phyloP scores from a whole-genome alignment of 1,139 yeast species.

The Pichia sp. region DNA sequence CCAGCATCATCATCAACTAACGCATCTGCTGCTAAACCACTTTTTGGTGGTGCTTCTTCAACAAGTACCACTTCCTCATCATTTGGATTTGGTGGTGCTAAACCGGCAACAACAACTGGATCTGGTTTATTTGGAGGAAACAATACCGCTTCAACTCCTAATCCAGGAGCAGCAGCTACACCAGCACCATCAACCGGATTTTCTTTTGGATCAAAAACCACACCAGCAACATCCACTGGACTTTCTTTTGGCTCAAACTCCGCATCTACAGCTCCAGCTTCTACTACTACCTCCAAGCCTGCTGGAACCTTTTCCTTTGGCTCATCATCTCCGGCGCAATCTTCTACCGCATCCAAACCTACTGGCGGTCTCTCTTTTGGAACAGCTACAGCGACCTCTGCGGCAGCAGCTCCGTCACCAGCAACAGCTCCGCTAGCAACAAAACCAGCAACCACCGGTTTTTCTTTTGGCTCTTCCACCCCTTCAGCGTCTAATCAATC shows the following conservation, averaged over 20 bases:
- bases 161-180: background rate
- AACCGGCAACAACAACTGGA: background rate
- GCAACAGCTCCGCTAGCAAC: background rate
- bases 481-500: constrained; percentile 3
- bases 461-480: constrained; percentile 17
- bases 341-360: background rate
- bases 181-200: constrained; percentile 12
- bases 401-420: constrained; percentile 11
- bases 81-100: background rate
- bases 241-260: constrained; percentile 19
- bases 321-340: constrained; percentile 1
- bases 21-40: background rate
- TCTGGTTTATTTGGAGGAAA: background rate
- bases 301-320: constrained; percentile 9
- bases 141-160: background rate
- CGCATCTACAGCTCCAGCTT: background rate
- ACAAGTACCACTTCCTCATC: background rate
- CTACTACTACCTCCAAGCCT: background rate
- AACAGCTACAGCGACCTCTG: constrained; percentile 8
- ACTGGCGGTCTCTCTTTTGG: background rate
- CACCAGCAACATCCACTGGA: constrained; percentile 6
- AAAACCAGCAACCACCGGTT: constrained; percentile 17
- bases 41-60: constrained; percentile 1
- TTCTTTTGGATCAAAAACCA: constrained; percentile 11
- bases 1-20: constrained; percentile 1